Evolutionary conservation across 306 rosid genomes (phyloP).

Genomic region (Rosa chinensis): DNA sequence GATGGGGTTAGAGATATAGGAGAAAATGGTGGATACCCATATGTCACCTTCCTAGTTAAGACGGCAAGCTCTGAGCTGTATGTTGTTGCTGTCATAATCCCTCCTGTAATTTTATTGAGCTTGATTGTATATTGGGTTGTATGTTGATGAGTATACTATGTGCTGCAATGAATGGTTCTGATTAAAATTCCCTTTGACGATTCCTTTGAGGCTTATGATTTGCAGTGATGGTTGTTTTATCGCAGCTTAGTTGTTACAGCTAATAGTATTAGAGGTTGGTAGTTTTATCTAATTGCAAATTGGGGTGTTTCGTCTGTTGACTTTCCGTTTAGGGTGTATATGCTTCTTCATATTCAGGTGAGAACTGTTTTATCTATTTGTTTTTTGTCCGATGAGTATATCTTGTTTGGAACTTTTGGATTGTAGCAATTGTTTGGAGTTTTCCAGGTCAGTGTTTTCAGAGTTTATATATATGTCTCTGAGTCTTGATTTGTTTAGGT

Average conservation of each 20-base stretch:
- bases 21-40: not conserved
- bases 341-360: not conserved
- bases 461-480: constrained; percentile 1
- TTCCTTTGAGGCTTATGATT: constrained; percentile 9
- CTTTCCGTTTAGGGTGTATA: not conserved
- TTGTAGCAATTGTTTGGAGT: not conserved
- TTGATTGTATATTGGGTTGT: constrained; percentile 5
- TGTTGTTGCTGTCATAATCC: not conserved
- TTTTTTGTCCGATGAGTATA: not conserved
- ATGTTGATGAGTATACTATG: not conserved
- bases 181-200: constrained; percentile 11
- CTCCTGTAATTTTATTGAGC: not conserved
- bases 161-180: not conserved
- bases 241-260: not conserved
- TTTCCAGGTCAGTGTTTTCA: not conserved
- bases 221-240: not conserved
- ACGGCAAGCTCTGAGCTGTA: constrained; percentile 6
- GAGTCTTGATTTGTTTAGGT: constrained; percentile 2
- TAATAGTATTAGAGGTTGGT: not conserved
- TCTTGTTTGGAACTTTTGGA: not conserved
- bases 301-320: not conserved
- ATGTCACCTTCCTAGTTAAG: not conserved
- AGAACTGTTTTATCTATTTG: not conserved
- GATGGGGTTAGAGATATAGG: not conserved
- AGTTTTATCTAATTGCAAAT: not conserved